Percentiles rank a stretch among this genome's conserved stretches.
These are phyloP conservation scores for Cyberlindnera petersonii DNA, from an alignment of 805 yeast genomes.

Conservation along the genomic window DNA sequence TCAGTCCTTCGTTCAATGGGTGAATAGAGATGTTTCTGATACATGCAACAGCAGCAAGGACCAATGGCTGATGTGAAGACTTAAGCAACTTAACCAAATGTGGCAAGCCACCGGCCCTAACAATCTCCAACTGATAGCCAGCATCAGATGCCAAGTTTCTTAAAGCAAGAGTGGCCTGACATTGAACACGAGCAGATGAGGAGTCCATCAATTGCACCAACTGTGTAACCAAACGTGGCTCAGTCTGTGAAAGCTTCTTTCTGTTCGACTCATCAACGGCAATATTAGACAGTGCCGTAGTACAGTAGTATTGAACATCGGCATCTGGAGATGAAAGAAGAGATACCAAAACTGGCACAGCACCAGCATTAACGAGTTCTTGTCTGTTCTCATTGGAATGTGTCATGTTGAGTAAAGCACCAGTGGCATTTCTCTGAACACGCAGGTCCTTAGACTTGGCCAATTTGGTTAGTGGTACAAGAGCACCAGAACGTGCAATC, in stretches of 20 bases:
- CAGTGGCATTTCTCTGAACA: conserved; percentile 98
- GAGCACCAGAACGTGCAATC: conserved; percentile 94
- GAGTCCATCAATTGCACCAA: conserved; percentile 90
- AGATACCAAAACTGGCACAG: conserved; percentile 92
- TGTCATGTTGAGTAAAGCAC: conserved; percentile 96
- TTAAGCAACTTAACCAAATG: conserved; percentile 87
- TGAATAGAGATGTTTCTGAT: conserved; percentile 95
- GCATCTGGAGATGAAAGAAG: conserved; percentile 83
- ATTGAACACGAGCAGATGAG: conserved; percentile 90
- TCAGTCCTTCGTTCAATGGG: conserved; percentile 91
- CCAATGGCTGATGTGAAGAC: conserved; percentile 85
- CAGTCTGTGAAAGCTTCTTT: conserved; percentile 82
- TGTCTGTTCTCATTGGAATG: conserved; percentile 95
- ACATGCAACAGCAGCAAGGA: conserved; percentile 96
- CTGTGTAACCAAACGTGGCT: conserved; percentile 85
- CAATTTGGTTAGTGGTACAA: conserved; percentile 87
- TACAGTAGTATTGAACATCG: conserved; percentile 97
- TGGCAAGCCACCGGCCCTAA: conserved; percentile 91
- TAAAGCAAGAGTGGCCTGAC: conserved; percentile 96
- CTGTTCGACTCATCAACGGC: conserved; percentile 95
- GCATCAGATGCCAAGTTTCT: conserved; percentile 96
- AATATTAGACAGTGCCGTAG: conserved; percentile 93
- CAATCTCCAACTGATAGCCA: conserved; percentile 92
- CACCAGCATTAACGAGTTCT: conserved; percentile 96
- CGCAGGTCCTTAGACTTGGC: conserved; percentile 93